Evolutionary conservation across 2,329 filamentous ascomycete species (phyloP).

Genomic region (Xylaria sp.): DNA sequence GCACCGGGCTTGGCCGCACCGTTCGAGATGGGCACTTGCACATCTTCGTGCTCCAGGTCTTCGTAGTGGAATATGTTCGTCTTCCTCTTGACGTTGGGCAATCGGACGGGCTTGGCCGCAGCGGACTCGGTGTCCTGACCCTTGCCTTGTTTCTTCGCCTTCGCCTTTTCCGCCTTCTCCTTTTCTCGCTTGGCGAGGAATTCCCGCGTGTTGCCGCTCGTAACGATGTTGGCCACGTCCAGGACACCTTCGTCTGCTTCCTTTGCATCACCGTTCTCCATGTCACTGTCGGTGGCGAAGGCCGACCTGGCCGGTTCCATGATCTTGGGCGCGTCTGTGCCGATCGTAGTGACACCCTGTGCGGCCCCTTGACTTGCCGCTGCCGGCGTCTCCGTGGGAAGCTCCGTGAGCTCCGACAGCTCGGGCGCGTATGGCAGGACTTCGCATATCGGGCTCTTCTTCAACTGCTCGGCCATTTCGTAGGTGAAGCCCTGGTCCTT

Average conservation of each 20-base stretch:
- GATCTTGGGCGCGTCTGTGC: slow-evolving; percentile 51
- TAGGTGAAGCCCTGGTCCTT: slow-evolving; percentile 66
- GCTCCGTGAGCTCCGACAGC: slow-evolving; percentile 58
- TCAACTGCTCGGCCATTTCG: slow-evolving; percentile 77
- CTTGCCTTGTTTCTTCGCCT: slow-evolving; percentile 69
- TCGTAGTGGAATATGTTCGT: slow-evolving; percentile 79
- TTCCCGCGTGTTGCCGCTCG: slow-evolving; percentile 81
- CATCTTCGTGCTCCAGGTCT: slow-evolving; percentile 68
- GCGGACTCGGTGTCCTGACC: slow-evolving; percentile 65
- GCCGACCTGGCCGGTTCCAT: slow-evolving; percentile 44
- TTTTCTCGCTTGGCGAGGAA: slow-evolving; percentile 85
- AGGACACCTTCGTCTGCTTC: slow-evolving; percentile 73
- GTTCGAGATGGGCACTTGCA: slow-evolving; percentile 51
- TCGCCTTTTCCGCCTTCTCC: slow-evolving; percentile 75
- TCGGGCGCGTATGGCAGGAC: slow-evolving; percentile 67
- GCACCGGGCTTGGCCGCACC: slow-evolving; percentile 37
- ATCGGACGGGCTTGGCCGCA: slow-evolving; percentile 64
- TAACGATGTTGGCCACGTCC: slow-evolving; percentile 86
- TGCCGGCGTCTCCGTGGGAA: slow-evolving; percentile 56
- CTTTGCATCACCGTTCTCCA: slow-evolving; percentile 52
- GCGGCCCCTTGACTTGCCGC: slow-evolving; percentile 43
- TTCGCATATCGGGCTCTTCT: slow-evolving; percentile 73
- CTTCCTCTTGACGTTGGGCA: slow-evolving; percentile 78
- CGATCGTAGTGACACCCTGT: slow-evolving; percentile 25
- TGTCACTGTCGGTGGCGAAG: slow-evolving; percentile 51